phyloP scores from a whole-genome alignment of 139 green algal species.

The Chlorella vulgaris region DNA sequence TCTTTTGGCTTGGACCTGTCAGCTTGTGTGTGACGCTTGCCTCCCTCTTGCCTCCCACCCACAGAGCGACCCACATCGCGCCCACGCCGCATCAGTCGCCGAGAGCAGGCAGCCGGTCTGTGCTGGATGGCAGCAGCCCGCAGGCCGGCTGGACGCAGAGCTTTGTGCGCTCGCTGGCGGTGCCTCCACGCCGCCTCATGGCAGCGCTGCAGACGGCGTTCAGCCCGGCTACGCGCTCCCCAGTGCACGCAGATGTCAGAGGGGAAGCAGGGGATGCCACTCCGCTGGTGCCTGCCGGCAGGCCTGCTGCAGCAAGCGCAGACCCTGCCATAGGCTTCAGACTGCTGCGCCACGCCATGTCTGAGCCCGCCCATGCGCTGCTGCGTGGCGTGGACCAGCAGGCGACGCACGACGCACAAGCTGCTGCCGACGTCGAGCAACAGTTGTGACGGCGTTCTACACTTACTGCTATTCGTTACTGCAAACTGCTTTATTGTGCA shows the following conservation, averaged over 20 bases:
- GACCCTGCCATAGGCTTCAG: neutral
- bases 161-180: conserved; percentile 16
- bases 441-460: neutral
- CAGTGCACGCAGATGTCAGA: neutral
- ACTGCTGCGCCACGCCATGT: neutral
- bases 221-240: neutral
- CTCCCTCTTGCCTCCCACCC: neutral
- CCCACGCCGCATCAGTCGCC: conserved; percentile 16
- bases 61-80: conserved; percentile 32
- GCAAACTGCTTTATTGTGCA: too few species aligned
- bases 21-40: neutral
- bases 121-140: neutral
- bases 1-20: neutral
- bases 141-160: conserved; percentile 8
- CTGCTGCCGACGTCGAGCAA: neutral
- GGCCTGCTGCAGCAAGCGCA: neutral
- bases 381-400: neutral
- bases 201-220: conserved; percentile 5
- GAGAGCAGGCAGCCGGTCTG: neutral
- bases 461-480: neutral
- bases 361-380: neutral
- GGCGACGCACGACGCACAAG: too few species aligned
- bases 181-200: conserved; percentile 14
- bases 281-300: too few species aligned
- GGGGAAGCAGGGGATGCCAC: too few species aligned